Evolutionary conservation across 805 yeast species (phyloP), one percentile per base, ranked within the genome.

Genomic region (Candida chauliodis): DNA sequence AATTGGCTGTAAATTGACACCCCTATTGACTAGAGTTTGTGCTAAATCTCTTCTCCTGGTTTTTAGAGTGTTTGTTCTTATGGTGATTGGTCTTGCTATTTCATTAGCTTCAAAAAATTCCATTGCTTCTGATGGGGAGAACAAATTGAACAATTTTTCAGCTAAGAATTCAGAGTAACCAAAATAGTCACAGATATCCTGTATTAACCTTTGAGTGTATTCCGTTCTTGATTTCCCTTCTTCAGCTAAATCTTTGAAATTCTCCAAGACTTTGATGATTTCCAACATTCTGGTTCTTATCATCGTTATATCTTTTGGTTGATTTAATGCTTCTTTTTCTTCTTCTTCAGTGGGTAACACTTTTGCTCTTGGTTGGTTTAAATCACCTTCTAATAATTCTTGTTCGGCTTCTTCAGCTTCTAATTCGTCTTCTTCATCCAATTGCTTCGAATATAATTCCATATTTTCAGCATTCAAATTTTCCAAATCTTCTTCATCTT

Each of bases 31-130:
- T 46, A 93, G 75, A 11, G 93, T 79, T 63, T 93, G 98, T 2
- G 96, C 97, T 51, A 93, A 75, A 53, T 93, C 97, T 61, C 99
- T 79, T 59, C 99, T 84, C 66, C 96, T 82, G 4, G 98, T 85
- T 55, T 84, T 86, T 48, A 93, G 72, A 13, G 99, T 93, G 63
- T 93, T 93, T n/a, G 99, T 90, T 73, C 99, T 84, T 52, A 93
- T 90, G 15, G 98, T 93, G 41, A 93, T 75, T 34, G 99, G 99
- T 61, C 99, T 78, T 22, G 95, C 84, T 40, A 91, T 86, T 68
- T 93, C 99, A 65, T 93, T 93, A 24, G 99, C 98, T 70, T 93
- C 99, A 52, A 93, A 93, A 57, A 93, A 93, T 63, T 93, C 99
- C 75, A 93, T 77, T 10, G 99, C 98, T 69, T 93, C 99, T 8